These are phyloP conservation scores for Leccinum longicurvipes DNA, from an alignment of 768 basidiomycete species.

Conservation along the genomic window DNA sequence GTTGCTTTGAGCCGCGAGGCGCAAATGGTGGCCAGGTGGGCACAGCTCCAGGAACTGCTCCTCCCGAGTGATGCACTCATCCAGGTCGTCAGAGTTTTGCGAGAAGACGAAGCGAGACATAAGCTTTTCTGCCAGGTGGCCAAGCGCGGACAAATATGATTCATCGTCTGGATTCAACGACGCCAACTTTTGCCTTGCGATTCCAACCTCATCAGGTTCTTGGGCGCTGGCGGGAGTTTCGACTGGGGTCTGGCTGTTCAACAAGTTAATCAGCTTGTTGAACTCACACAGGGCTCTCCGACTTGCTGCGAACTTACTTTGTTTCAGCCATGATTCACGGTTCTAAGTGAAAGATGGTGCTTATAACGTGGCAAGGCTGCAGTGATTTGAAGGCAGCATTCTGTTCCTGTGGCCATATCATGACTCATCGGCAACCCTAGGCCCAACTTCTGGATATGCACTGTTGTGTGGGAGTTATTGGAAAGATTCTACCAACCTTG, in stretches of 20 bases:
- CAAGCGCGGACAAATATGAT: constrained; percentile 9
- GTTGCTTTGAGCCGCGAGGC: constrained; percentile 12
- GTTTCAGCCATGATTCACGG: constrained; percentile 3
- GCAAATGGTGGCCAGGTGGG: constrained; percentile 18
- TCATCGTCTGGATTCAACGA: constrained; percentile 5
- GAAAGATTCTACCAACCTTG: no score
- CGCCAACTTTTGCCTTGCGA: constrained; percentile 9
- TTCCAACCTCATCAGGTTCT: constrained; percentile 8
- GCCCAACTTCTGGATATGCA: no score
- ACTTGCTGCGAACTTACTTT: neutral
- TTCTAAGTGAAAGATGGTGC: no score
- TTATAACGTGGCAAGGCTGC: neutral
- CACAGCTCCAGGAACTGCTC: constrained; percentile 20
- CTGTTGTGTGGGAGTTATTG: no score
- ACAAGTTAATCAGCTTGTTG: neutral
- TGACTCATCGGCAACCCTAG: no score
- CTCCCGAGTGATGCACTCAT: constrained; percentile 19
- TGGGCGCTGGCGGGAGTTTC: neutral
- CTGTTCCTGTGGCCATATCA: neutral
- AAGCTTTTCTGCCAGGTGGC: constrained; percentile 8
- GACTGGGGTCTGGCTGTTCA: neutral
- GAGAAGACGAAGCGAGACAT: constrained; percentile 21
- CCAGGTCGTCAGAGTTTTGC: constrained; percentile 23
- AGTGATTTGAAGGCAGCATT: neutral
- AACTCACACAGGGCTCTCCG: neutral